Evolutionary conservation across 139 green algal species (phyloP), one percentile per base, ranked within the genome.

Genomic region (Edaphochlamys debaryana): DNA sequence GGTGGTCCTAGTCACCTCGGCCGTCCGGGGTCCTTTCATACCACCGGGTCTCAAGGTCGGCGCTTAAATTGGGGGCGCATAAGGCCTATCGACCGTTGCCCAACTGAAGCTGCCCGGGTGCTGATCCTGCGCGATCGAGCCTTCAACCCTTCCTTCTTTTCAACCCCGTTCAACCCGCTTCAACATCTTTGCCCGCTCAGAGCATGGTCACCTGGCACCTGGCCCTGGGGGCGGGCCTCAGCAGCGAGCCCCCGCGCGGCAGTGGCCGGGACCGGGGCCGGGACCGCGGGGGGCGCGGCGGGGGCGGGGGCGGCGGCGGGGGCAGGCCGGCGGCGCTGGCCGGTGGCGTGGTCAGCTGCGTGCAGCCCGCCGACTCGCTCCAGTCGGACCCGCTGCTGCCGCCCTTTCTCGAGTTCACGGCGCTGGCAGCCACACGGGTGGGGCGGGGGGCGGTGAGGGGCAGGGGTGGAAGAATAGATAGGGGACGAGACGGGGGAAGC

Each of bases 391-490:
- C 37, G 37, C 75, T 81, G 58, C 17, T 45, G 67, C 38, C 38
- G 23, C 75, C 75, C 41, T 81, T 81, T 60, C 60, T 62, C 40
- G 75, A 81, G 60, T 81, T 81, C 62, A 81, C 60, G 0, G 75
- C 75, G 9, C 40, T 81, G n/a, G 40, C 41, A 1, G 75, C 75
- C 1, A 60, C 40, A 20, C 13, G 22, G 75, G 75, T 81, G n/a
- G 20, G 75, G n/a, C n/a, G n/a, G n/a, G n/a, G n/a, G n/a, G n/a
- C n/a, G n/a, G n/a, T n/a, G n/a, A n/a, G 27, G 40, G 19, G n/a
- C n/a, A n/a, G n/a, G n/a, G n/a, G n/a, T n/a, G n/a, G n/a, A n/a
- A n/a, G n/a, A n/a, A n/a, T n/a, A n/a, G n/a, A n/a, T n/a, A n/a
- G n/a, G n/a, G n/a, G n/a, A n/a, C n/a, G n/a, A n/a, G n/a, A n/a